phyloP scores from a whole-genome alignment of 176 grass and related monocot species.

The Phragmites australis region DNA sequence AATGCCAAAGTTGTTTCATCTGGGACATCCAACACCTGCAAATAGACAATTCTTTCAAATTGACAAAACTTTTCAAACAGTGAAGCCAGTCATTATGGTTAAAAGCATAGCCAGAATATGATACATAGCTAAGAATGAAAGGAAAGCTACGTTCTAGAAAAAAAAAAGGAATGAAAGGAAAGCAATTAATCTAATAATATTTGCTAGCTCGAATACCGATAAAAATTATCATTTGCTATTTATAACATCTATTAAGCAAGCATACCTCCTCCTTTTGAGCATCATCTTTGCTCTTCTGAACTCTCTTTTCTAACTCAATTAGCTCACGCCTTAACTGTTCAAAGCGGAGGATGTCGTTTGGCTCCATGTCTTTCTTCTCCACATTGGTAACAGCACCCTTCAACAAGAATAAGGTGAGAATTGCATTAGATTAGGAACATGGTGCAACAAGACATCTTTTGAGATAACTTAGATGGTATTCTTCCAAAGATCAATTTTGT shows the following conservation, averaged over 20 bases:
- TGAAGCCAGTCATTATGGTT: conserved; percentile 18
- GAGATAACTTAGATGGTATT: conserved; percentile 8
- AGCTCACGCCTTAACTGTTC: conserved; percentile 72
- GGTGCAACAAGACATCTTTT: conserved; percentile 8
- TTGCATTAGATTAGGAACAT: conserved; percentile 27
- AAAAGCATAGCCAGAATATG: conserved; percentile 28
- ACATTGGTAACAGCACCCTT: conserved; percentile 49
- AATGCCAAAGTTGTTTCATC: conserved; percentile 39
- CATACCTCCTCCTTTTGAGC: conserved; percentile 68
- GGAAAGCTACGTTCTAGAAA: too few species aligned
- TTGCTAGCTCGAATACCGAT: neutral
- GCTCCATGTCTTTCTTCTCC: conserved; percentile 54
- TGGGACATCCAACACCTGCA: conserved; percentile 50
- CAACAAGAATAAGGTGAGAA: conserved; percentile 7
- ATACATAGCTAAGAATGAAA: conserved; percentile 23
- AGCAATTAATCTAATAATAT: conserved; percentile 26
- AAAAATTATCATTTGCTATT: neutral
- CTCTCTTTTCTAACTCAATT: conserved; percentile 91
- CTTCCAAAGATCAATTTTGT: conserved; percentile 14
- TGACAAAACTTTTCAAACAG: neutral
- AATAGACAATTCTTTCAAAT: conserved; percentile 22
- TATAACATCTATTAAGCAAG: conserved; percentile 28
- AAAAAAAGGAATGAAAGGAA: too few species aligned
- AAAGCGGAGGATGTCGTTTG: conserved; percentile 76
- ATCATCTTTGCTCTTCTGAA: conserved; percentile 76